phyloP scores from a whole-genome alignment of 768 basidiomycete species.

The Scleroderma citrinum region DNA sequence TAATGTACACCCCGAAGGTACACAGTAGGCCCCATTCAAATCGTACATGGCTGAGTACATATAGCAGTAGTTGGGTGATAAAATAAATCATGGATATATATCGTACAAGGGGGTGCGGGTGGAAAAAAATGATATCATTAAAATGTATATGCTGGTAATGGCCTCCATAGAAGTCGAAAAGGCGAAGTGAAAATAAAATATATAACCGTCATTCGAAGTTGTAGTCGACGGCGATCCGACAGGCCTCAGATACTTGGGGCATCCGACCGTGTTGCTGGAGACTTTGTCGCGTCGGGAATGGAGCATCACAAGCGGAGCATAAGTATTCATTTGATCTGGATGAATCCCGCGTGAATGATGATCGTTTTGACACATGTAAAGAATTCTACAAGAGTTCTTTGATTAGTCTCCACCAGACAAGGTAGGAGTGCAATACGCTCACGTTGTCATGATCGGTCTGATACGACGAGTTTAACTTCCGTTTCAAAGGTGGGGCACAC shows the following conservation, averaged over 20 bases:
- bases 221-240: constrained; percentile 68
- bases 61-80: constrained; percentile 15
- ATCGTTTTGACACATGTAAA: constrained; percentile 54
- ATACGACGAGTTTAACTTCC: constrained; percentile 34
- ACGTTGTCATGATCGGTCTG: constrained; percentile 38
- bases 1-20: constrained; percentile 19
- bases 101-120: constrained; percentile 21
- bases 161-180: background rate
- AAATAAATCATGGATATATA: constrained; percentile 18
- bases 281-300: constrained; percentile 52
- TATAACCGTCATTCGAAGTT: constrained; percentile 65
- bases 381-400: constrained; percentile 24
- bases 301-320: constrained; percentile 71
- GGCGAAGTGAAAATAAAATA: constrained; percentile 5
- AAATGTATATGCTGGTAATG: constrained; percentile 13
- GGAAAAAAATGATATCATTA: constrained; percentile 19
- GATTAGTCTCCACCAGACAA: background rate
- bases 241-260: constrained; percentile 58
- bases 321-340: constrained; percentile 45
- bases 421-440: constrained; percentile 15
- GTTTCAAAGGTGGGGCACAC: constrained; percentile 41
- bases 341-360: constrained; percentile 38
- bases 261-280: constrained; percentile 57
- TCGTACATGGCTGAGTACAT: background rate
- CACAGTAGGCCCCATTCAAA: constrained; percentile 11